Evolutionary conservation across 2,329 filamentous ascomycete species (phyloP), one percentile per base, ranked within the genome.

Genomic region (Pseudocercospora musae): DNA sequence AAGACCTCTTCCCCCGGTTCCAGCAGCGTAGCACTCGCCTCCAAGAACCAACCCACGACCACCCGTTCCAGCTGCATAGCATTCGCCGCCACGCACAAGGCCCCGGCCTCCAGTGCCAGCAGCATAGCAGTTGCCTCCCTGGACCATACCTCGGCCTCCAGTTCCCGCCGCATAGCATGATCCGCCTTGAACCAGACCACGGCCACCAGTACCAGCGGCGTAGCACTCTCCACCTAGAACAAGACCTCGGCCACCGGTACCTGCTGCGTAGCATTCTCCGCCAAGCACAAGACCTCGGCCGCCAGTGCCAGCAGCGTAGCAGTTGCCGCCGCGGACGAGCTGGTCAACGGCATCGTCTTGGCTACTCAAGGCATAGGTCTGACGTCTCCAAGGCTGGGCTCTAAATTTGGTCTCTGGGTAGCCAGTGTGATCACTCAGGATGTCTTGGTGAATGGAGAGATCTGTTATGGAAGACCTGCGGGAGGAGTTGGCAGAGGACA

Each of bases 361-460:
- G 40, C 40, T 44, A 11, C 40, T 44, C 13, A 44, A 44, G n/a
- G 40, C 40, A 44, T 44, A 44, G 40, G 40, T 55, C 21, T 55
- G 52, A n/a, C 33, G 52, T 13, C 21, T 31, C 52, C 52, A 55
- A 3, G 27, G 27, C 21, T 37, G 52, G 15, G 52, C 31, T 18
- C 20, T 55, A 29, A 55, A 55, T 2, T 55, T 31, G 13, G 27
- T 31, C 8, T 31, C 33, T 11, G 52, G 52, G 52, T 55, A 55
- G 13, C 52, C 52, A 11, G 52, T 33, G 52, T 37, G 52, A 85
- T 96, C 7, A 91, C 92, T 8, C 80, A 81, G 62, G 82, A 87
- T 70, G 89, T 96, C 62, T 78, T 95, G 74, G 81, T 82, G 58
- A 78, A 92, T 65, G 82, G 86, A 69, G 79, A 80, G 59, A 84